These are phyloP conservation scores for Kluyveromyces wickerhamii DNA, from an alignment of 805 yeast genomes.

Conservation along the genomic window DNA sequence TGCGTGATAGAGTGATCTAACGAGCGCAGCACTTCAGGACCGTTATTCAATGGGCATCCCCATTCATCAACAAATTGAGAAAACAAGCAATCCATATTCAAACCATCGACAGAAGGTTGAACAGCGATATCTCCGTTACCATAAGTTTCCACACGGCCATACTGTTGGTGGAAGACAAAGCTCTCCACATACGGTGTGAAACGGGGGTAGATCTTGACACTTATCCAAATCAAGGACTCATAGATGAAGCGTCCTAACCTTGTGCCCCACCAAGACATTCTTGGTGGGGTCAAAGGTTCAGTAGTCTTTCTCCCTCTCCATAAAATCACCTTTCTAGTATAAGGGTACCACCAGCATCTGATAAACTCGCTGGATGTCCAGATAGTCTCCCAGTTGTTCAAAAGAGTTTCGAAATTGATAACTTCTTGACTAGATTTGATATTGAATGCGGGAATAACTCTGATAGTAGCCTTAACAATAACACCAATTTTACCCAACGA, in stretches of 20 bases:
- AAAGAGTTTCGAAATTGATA: constrained; percentile 63
- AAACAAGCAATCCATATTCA: constrained; percentile 92
- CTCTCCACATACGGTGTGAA: constrained; percentile 79
- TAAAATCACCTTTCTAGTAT: constrained; percentile 71
- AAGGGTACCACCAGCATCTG: constrained; percentile 98
- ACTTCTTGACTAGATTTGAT: constrained; percentile 77
- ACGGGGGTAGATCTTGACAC: constrained; percentile 65
- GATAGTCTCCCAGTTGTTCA: constrained; percentile 64
- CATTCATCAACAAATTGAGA: constrained; percentile 94
- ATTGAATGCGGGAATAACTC: constrained; percentile 79
- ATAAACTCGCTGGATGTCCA: constrained; percentile 91
- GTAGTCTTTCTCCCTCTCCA: constrained; percentile 84
- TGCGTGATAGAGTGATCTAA: constrained; percentile 51
- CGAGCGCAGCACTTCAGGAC: constrained; percentile 62
- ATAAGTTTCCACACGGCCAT: constrained; percentile 63
- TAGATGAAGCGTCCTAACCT: constrained; percentile 69
- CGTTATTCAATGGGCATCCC: constrained; percentile 84
- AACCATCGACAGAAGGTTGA: constrained; percentile 74
- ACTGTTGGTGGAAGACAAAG: constrained; percentile 79
- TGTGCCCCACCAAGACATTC: constrained; percentile 82
- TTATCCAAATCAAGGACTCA: constrained; percentile 68
- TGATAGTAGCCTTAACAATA: constrained; percentile 74
- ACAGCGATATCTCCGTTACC: constrained; percentile 58
- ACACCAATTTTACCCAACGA: constrained; percentile 91
- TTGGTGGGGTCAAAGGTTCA: constrained; percentile 54